These are phyloP conservation scores for Trifolium dubium DNA, from an alignment of 306 rosid species.

Conservation along the genomic window DNA sequence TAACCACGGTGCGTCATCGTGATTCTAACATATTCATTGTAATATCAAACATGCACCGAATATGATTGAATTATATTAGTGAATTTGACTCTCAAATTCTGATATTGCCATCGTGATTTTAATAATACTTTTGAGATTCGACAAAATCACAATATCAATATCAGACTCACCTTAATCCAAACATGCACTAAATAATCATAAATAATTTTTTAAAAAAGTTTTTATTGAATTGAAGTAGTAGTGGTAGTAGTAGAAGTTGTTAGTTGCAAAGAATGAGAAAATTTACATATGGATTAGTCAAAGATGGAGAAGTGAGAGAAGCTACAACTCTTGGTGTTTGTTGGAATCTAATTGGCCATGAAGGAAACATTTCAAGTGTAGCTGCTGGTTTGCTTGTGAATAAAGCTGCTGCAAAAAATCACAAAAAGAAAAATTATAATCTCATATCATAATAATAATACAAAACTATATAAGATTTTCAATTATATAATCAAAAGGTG, in stretches of 20 bases:
- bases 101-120: too few relatives aligned
- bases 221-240: slow-evolving; percentile 21
- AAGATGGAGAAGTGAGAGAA: slow-evolving; percentile 47
- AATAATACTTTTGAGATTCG: not conserved
- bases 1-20: too few relatives aligned
- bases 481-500: slow-evolving; percentile 28
- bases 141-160: not conserved
- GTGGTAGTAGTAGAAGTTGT: not conserved
- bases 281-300: slow-evolving; percentile 52
- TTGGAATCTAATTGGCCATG: slow-evolving; percentile 95
- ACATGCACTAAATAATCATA: too few relatives aligned
- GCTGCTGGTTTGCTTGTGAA: slow-evolving; percentile 85
- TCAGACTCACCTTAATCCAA: too few relatives aligned
- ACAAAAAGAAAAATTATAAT: slow-evolving; percentile 48
- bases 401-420: slow-evolving; percentile 67
- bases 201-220: not conserved
- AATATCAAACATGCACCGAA: too few relatives aligned
- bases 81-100: too few relatives aligned
- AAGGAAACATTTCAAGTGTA: slow-evolving; percentile 98
- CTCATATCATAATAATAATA: slow-evolving; percentile 22
- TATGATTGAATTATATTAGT: too few relatives aligned
- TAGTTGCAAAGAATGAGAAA: slow-evolving; percentile 34
- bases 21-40: too few relatives aligned
- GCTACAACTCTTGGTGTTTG: slow-evolving; percentile 63
- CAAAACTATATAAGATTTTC: slow-evolving; percentile 15